A percentile compares a stretch with the other conserved stretches of the same genome.
phyloP scores from a whole-genome alignment of 2,329 filamentous ascomycete species.

The Cryphonectria radicalis region DNA sequence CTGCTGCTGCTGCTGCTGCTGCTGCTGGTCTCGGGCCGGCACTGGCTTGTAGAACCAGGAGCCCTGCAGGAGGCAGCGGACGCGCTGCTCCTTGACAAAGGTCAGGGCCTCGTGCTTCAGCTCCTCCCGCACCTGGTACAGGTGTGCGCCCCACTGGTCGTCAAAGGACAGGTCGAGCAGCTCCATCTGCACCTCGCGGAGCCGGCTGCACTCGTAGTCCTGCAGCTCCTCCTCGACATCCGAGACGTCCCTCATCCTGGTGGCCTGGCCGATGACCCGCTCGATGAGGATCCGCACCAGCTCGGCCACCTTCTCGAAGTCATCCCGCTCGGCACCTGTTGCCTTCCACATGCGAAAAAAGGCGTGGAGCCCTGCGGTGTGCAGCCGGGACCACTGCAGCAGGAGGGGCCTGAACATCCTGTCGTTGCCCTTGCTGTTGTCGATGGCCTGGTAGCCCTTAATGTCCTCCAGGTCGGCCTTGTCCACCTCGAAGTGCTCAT shows the following conservation, averaged over 20 bases:
- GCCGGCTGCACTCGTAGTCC: constrained; percentile 77
- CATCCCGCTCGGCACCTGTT: constrained; percentile 80
- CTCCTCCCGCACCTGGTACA: constrained; percentile 88
- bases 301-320: constrained; percentile 93
- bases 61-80: constrained; percentile 85
- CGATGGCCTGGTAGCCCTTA: constrained; percentile 74
- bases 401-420: constrained; percentile 84
- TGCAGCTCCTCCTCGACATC: constrained; percentile 89
- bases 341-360: constrained; percentile 94
- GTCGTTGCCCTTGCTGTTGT: constrained; percentile 79
- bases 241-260: constrained; percentile 79
- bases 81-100: constrained; percentile 96
- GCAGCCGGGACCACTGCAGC: constrained; percentile 89
- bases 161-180: constrained; percentile 89
- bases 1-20: constrained; percentile 35
- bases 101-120: constrained; percentile 88
- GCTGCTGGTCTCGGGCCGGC: constrained; percentile 43
- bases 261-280: constrained; percentile 82
- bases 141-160: constrained; percentile 89
- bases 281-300: constrained; percentile 88
- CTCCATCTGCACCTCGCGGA: constrained; percentile 92
- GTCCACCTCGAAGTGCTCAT: constrained; percentile 95
- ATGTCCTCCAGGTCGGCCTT: constrained; percentile 79
- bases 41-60: constrained; percentile 76
- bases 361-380: constrained; percentile 81